Evolutionary conservation across 495 filamentous ascomycete species (phyloP), one percentile per base, ranked within the genome.

Genomic region (Aspergillus panamensis): DNA sequence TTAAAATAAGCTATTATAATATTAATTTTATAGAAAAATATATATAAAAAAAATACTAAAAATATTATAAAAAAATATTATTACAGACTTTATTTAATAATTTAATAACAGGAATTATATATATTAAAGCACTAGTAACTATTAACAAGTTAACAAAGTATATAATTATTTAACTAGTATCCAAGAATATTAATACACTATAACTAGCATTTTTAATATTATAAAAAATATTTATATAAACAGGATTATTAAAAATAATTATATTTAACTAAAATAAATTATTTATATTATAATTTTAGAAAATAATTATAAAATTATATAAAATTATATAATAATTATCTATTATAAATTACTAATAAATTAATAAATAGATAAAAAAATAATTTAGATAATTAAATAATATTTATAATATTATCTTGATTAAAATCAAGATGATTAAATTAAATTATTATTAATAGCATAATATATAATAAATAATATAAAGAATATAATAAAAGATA

Each of bases 201-300:
- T 44, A 44, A 44, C 4, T 44, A 40, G n/a, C n/a, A n/a, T 43
- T 43, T 44, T 19, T 44, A 44, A 44, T 44, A 43, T 44, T n/a
- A 44, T 44, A 44, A 44, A 17, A 17, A 44, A 16, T 44, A 44
- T 16, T 16, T 44, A 44, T 8, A 44, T 44, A 44, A 44, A 3
- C 8, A 44, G 16, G 1, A 44, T 37, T 37, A 10, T 37, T 37
- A 37, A 37, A 3, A 37, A 3, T 37, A 37, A n/a, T n/a, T 37
- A 37, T 37, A 37, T 37, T 37, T 37, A 37, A 3, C 14, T 37
- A 37, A 37, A 37, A 3, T 3, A 3, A 44, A 17, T 13, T 16
- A 44, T 44, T 44, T 44, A 44, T 8, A 8, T 17, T 44, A 44
- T 44, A 16, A 7, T 44, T 44, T 17, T 16, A 37, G 16, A 44